A percentile compares a stretch with the other conserved stretches of the same genome.
Conservation (phyloP, 768 basidiomycete species). For the Fistulinella prunicolor region DNA sequence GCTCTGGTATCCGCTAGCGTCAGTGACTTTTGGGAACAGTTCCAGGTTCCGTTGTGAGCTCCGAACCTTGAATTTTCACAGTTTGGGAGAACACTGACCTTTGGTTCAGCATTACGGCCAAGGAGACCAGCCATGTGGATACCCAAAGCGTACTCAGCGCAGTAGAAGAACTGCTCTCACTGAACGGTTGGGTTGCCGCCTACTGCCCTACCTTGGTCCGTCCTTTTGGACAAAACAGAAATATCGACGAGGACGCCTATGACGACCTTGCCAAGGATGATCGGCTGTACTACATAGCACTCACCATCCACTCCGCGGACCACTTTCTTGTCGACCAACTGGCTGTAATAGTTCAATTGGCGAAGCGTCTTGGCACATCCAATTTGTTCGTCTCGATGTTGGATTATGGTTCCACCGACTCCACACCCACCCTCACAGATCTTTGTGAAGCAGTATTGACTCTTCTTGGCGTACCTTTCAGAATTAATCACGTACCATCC, state of each 20-base stretch:
- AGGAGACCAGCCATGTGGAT: slow-evolving; percentile 86
- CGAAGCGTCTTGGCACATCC: slow-evolving; percentile 81
- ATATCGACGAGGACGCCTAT: slow-evolving; percentile 68
- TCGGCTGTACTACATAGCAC: slow-evolving; percentile 90
- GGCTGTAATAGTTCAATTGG: slow-evolving; percentile 95
- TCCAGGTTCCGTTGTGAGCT: slow-evolving; percentile 86
- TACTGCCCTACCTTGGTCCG: slow-evolving; percentile 89
- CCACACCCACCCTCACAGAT: slow-evolving; percentile 91
- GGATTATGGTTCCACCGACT: slow-evolving; percentile 93
- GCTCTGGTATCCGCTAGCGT: slow-evolving; percentile 74
- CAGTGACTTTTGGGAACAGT: slow-evolving; percentile 87
- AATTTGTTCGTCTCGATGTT: slow-evolving; percentile 98
- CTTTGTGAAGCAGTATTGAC: slow-evolving; percentile 94
- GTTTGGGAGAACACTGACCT: background rate
- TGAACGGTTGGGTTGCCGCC: slow-evolving; percentile 98
- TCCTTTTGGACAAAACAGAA: slow-evolving; percentile 92
- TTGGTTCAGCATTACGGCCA: slow-evolving; percentile 61
- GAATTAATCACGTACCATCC: slow-evolving; percentile 85
- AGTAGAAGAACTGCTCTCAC: slow-evolving; percentile 89
- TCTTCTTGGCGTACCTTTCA: slow-evolving; percentile 87
- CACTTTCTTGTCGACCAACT: slow-evolving; percentile 99
- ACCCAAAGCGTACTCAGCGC: slow-evolving; percentile 85
- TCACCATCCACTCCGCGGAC: slow-evolving; percentile 96
- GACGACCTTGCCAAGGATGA: slow-evolving; percentile 83
- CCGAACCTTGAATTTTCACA: too few relatives aligned